Conservation (phyloP, 257 asterid genomes). For the Leptodermis oblonga region DNA sequence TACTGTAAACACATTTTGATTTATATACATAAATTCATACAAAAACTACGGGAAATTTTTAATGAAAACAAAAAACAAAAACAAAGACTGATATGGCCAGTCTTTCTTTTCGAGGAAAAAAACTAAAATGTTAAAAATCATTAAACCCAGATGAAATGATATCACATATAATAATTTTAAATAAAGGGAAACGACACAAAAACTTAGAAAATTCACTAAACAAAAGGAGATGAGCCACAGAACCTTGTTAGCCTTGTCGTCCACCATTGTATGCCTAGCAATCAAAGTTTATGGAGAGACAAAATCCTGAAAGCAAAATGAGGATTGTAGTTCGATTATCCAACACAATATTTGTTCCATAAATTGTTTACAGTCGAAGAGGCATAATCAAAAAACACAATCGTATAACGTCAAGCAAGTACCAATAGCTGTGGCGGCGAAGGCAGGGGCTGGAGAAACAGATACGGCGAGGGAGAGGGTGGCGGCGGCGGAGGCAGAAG, state of each 20-base stretch:
- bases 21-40: neutral
- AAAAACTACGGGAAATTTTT: too few species aligned
- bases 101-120: too few species aligned
- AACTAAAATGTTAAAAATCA: neutral
- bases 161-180: neutral
- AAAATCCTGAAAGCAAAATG: neutral
- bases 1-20: neutral
- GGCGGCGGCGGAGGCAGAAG: too few species aligned
- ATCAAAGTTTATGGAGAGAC: neutral
- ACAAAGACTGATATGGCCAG: too few species aligned
- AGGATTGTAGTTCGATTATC: neutral
- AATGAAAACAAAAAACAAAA: too few species aligned
- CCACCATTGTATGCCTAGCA: neutral
- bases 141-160: neutral
- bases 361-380: too few species aligned
- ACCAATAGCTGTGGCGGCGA: too few species aligned
- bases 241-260: constrained; percentile 8
- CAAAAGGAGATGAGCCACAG: neutral
- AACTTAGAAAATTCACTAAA: neutral
- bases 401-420: too few species aligned
- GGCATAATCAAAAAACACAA: too few species aligned
- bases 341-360: neutral
- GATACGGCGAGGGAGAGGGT: too few species aligned
- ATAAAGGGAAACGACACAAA: neutral
- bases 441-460: too few species aligned